Evolutionary conservation across 371 early-diverging fungal genomes (phyloP), one percentile per base, ranked within the genome.

Genomic region (Rhizomucor miehei): DNA sequence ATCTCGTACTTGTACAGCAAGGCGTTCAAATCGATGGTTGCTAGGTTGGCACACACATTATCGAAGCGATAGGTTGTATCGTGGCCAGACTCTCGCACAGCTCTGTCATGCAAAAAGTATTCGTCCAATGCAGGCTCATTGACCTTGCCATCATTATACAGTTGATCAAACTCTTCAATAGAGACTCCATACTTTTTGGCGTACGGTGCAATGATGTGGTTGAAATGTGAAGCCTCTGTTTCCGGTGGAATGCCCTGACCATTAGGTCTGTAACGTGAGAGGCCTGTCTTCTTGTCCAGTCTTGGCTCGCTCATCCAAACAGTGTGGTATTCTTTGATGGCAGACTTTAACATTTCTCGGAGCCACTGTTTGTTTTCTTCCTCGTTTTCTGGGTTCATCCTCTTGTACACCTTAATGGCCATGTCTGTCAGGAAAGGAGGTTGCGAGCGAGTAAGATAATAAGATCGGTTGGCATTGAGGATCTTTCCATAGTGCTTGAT

Each of bases 391-490:
- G 73, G 67, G 20, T 71, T 60, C 21, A 90, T 69, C 24, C 72
- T 63, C 55, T 85, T 80, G 53, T 83, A 90, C n/a, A 93, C 90
- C 57, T 86, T 79, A 44, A 92, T 74, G 3, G 88, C 82, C 99
- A 98, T 97, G 68, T 97, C 97, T 0, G 97, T 95, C 56, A 98
- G 73, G 70, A 98, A 97, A 3, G 99, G 99, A 6, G 99, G 99
- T 69, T 98, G 99, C 3, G 96, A 94, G 16, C 99, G 87, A 6
- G 90, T 89, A 47, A 98, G 77, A 62, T 97, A 98, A 76, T 98
- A 98, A 29, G 90, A 89, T 16, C 98, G 90, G 71, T 97, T 97
- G 60, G 97, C 98, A 66, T 98, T 98, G 44, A 97, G 79, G 52
- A 98, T 96, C 68, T 97, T 97, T 55, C 96, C 97, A 62, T 98